Evolutionary conservation across 306 rosid species (phyloP).

Genomic region (Parietaria judaica): DNA sequence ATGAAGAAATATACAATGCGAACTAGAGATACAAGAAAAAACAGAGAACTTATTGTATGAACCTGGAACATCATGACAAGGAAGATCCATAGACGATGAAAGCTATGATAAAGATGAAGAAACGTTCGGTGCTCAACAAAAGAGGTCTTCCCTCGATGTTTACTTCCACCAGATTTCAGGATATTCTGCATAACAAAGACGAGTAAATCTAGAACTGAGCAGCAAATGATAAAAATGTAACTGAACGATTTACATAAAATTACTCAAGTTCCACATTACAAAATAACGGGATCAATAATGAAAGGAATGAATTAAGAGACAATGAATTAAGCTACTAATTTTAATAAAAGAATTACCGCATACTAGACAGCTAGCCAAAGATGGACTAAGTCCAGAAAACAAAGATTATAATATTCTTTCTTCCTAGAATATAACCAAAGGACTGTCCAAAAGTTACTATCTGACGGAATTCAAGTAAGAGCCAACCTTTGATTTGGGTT

Average conservation of each 20-base stretch:
- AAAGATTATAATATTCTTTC: too few relatives aligned
- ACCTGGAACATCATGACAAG: slow-evolving; percentile 99
- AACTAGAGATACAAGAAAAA: background rate
- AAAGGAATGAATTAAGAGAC: too few relatives aligned
- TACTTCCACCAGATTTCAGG: slow-evolving; percentile 43
- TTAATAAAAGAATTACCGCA: too few relatives aligned
- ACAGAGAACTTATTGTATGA: slow-evolving; percentile 9
- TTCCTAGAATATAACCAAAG: too few relatives aligned
- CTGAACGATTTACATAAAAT: background rate
- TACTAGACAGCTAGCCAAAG: too few relatives aligned
- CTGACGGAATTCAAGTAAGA: too few relatives aligned
- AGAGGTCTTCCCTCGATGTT: slow-evolving; percentile 75
- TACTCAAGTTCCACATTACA: too few relatives aligned
- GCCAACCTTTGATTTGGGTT: slow-evolving; percentile 57
- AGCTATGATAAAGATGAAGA: slow-evolving; percentile 92
- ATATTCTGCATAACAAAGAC: slow-evolving; percentile 36
- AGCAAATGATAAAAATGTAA: background rate
- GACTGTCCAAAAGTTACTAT: too few relatives aligned
- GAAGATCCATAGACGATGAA: slow-evolving; percentile 92
- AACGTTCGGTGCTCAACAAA: slow-evolving; percentile 96
- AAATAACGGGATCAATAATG: too few relatives aligned
- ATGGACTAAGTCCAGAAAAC: too few relatives aligned
- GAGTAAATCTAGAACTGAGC: too few relatives aligned
- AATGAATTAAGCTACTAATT: too few relatives aligned
- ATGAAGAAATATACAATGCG: background rate